These are phyloP conservation scores for Hericium coralloides DNA, from an alignment of 768 basidiomycete genomes.

Conservation along the genomic window DNA sequence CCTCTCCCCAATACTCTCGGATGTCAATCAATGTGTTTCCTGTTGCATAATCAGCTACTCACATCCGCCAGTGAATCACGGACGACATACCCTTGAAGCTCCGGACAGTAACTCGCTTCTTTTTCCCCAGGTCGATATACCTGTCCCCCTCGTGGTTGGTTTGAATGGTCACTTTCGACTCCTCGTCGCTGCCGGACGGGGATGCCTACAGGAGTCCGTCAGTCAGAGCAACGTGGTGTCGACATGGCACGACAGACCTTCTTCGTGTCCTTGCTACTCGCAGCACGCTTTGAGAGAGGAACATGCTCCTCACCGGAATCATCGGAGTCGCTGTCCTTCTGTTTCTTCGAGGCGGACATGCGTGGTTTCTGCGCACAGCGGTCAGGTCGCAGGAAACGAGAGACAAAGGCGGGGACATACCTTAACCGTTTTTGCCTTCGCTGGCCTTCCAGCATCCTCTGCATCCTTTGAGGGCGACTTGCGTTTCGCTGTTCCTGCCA, in stretches of 20 bases:
- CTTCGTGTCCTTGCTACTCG: background rate
- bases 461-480: background rate
- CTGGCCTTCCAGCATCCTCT: background rate
- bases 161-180: background rate
- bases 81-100: conserved; percentile 33
- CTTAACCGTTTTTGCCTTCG: background rate
- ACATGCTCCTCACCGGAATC: background rate
- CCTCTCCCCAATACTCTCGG: conserved; percentile 56
- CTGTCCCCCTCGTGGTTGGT: conserved; percentile 31
- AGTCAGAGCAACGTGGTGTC: background rate
- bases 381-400: background rate
- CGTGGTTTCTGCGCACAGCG: background rate
- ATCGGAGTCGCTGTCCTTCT: background rate
- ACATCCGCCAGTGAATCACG: background rate
- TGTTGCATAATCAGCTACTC: conserved; percentile 24
- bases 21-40: conserved; percentile 57
- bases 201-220: too few species aligned
- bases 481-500: background rate
- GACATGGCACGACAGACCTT: background rate
- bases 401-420: background rate
- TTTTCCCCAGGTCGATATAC: conserved; percentile 65
- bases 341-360: background rate
- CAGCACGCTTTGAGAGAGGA: background rate
- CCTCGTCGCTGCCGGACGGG: background rate
- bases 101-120: conserved; percentile 53